Conservation (phyloP, 2,329 filamentous ascomycete species). For the Penicillium corylophilum region DNA sequence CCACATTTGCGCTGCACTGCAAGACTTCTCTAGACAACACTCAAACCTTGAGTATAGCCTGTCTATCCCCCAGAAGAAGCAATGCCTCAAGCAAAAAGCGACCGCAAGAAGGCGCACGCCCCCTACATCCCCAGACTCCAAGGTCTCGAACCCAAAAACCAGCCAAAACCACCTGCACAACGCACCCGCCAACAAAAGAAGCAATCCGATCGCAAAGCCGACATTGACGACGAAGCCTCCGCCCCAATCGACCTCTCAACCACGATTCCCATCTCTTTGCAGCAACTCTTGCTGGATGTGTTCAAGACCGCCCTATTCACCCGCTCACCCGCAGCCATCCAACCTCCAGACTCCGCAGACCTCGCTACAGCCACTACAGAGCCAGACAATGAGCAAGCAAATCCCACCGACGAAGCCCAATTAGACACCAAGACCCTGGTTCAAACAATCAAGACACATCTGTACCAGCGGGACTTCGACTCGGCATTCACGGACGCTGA, state of each 20-base stretch:
- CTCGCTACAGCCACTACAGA: not conserved
- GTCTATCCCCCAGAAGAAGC: not conserved
- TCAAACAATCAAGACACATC: slow-evolving; percentile 79
- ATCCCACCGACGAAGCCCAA: slow-evolving; percentile 1
- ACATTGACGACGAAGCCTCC: slow-evolving; percentile 2
- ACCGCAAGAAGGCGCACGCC: slow-evolving; percentile 8
- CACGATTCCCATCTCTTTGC: slow-evolving; percentile 53
- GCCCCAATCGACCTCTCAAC: slow-evolving; percentile 24
- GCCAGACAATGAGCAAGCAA: not conserved
- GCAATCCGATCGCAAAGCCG: slow-evolving; percentile 9
- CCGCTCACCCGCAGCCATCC: slow-evolving; percentile 38
- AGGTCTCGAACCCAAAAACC: not conserved
- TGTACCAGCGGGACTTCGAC: slow-evolving; percentile 83
- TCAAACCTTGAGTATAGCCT: not conserved
- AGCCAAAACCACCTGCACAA: slow-evolving; percentile 8
- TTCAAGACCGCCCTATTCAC: slow-evolving; percentile 66
- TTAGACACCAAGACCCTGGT: slow-evolving; percentile 54
- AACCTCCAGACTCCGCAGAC: not conserved
- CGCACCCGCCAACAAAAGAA: slow-evolving; percentile 7
- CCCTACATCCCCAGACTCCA: no score
- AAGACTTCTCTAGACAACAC: not conserved
- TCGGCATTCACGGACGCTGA: slow-evolving; percentile 67
- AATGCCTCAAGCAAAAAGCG: slow-evolving; percentile 13
- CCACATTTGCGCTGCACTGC: not conserved
- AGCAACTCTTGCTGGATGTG: slow-evolving; percentile 70